These are phyloP conservation scores for Ogataea salicorniae DNA, from an alignment of 805 yeast genomes.

Conservation along the genomic window DNA sequence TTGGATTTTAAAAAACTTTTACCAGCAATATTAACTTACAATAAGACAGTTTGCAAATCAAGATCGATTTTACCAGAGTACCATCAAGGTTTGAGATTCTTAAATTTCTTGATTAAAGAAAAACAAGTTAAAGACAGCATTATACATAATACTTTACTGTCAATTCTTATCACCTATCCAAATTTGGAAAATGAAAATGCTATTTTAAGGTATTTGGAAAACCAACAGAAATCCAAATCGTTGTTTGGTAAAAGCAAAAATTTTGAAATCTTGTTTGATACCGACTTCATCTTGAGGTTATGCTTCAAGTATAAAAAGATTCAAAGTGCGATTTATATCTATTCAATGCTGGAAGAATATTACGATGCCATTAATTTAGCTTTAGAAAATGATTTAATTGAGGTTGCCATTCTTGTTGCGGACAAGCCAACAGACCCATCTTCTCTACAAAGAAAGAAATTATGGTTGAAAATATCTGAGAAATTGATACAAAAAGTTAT, in stretches of 20 bases:
- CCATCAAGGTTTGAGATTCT: constrained; percentile 64
- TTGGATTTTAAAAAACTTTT: constrained; percentile 61
- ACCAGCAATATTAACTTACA: constrained; percentile 72
- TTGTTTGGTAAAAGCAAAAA: constrained; percentile 9
- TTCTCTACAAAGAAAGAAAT: constrained; percentile 47
- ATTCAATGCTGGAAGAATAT: constrained; percentile 59
- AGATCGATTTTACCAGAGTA: constrained; percentile 35
- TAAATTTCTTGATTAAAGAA: constrained; percentile 49
- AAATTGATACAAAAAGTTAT: constrained; percentile 38
- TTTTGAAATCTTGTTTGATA: constrained; percentile 47
- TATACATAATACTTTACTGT: constrained; percentile 66
- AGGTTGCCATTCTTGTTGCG: constrained; percentile 53
- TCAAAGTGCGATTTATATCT: constrained; percentile 68
- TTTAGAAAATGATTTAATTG: constrained; percentile 51
- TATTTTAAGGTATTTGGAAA: constrained; percentile 46
- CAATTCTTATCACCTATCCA: constrained; percentile 54
- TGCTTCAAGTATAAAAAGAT: constrained; percentile 56
- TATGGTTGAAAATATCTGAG: constrained; percentile 68
- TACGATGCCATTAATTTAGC: constrained; percentile 83
- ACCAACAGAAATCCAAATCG: constrained; percentile 14
- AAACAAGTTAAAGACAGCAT: constrained; percentile 38
- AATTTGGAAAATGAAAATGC: constrained; percentile 38
- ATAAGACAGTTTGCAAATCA: constrained; percentile 37
- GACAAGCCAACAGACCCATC: constrained; percentile 39
- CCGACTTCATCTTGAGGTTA: constrained; percentile 69